Evolutionary conservation across 2,329 filamentous ascomycete genomes (phyloP), one percentile per base, ranked within the genome.

Genomic region (Neonectria magnoliae): DNA sequence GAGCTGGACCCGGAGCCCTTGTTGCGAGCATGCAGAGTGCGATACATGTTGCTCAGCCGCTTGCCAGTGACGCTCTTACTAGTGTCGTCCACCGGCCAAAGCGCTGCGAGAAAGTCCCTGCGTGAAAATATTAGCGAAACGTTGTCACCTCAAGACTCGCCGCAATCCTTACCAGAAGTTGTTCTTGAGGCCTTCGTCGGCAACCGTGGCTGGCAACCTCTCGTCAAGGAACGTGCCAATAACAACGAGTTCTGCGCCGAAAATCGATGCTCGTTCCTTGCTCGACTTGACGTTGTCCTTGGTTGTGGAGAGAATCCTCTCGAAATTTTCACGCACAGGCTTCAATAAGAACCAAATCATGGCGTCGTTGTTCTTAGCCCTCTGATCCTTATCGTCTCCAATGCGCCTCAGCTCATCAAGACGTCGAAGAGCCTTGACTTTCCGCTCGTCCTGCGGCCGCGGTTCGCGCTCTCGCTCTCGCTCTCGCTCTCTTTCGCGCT

Each of bases 221-320:
- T 79, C 80, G 54, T 86, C 84, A 66, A 91, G 85, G 71, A 89
- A 90, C 60, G 86, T 85, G 57, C 89, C 89, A 75, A 91, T 88
- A 5, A 83, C 83, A 45, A 89, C 81, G 41, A 91, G 78, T 72
- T 90, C 86, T 29, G 81, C 80, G 70, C 89, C 89, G 73, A 91
- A 86, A 47, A 89, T 84, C 71, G 82, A 84, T 22, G 90, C 85
- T 48, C 90, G 84, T 57, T 87, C 84, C 68, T 90, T 88, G 71
- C 87, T 86, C 29, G 85, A 87, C 59, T 87, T 88, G 66, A 90
- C 86, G 54, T 85, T 85, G 69, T 88, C 88, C 68, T 86, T 87
- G 2, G 87, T 91, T 4, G 88, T 89, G 56, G 84, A 85, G 58
- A 86, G 81, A 58, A 91, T 86, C 29, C 81, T 83, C 67, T 86